phyloP scores from a whole-genome alignment of 2,329 filamentous ascomycete species.

The Rhynchosporium agropyri region DNA sequence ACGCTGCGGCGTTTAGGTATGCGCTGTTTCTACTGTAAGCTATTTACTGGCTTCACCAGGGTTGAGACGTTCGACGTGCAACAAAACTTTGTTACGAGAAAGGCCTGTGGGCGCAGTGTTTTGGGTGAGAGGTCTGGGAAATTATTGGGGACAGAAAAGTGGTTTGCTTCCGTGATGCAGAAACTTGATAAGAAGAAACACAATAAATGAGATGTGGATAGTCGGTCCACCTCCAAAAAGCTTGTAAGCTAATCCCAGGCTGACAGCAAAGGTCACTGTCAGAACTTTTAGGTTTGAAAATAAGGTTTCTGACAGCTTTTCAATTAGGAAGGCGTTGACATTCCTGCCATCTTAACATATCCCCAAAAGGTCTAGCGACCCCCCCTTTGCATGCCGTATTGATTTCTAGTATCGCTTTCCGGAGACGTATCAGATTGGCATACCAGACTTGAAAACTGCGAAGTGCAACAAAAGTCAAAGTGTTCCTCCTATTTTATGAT shows the following conservation, averaged over 20 bases:
- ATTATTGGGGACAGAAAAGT: not conserved
- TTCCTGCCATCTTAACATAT: not conserved
- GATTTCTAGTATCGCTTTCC: not conserved
- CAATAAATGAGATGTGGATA: too few relatives aligned
- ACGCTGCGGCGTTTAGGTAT: not conserved
- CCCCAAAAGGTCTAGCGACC: not conserved
- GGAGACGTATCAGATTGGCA: not conserved
- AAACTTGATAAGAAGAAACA: too few relatives aligned
- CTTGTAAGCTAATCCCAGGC: too few relatives aligned
- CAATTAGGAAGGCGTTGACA: not conserved
- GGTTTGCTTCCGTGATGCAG: too few relatives aligned
- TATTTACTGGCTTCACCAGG: not conserved
- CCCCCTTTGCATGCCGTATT: not conserved
- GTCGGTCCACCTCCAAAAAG: too few relatives aligned
- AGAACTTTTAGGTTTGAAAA: too few relatives aligned
- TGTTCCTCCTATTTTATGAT: not conserved
- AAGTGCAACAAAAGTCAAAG: not conserved
- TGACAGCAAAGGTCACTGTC: too few relatives aligned
- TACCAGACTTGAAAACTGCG: conserved; percentile 3
- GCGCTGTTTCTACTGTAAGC: not conserved
- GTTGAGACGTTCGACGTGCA: not conserved
- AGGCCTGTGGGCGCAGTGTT: too few relatives aligned
- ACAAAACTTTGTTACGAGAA: not conserved
- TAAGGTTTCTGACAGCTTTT: too few relatives aligned
- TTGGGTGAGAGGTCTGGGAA: not conserved